These are phyloP conservation scores for Lactarius hengduanensis DNA, from an alignment of 768 basidiomycete genomes.

Conservation along the genomic window DNA sequence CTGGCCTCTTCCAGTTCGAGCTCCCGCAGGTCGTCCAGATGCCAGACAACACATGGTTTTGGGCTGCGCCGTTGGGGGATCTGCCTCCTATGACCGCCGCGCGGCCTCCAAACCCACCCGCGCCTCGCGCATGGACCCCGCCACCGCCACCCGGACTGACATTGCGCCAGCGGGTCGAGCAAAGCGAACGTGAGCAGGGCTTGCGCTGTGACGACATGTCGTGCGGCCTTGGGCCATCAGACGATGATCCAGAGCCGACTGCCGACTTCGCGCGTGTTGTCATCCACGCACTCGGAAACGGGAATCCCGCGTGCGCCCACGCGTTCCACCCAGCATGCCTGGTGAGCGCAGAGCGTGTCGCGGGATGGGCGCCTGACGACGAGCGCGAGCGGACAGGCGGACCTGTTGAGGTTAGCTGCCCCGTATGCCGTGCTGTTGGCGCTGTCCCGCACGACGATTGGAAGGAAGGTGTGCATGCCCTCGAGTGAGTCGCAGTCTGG, in stretches of 20 bases:
- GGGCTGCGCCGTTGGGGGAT: constrained; percentile 18
- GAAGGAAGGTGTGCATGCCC: constrained; percentile 45
- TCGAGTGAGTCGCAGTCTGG: constrained; percentile 19
- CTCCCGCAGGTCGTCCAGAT: constrained; percentile 21
- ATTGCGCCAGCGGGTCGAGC: constrained; percentile 70
- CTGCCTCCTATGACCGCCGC: not conserved
- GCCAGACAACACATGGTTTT: constrained; percentile 22
- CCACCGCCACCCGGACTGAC: constrained; percentile 68
- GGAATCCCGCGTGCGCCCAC: constrained; percentile 53
- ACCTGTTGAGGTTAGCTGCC: constrained; percentile 67
- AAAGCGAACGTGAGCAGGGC: constrained; percentile 68
- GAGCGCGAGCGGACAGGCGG: constrained; percentile 37
- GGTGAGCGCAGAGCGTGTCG: constrained; percentile 63
- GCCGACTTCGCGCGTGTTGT: constrained; percentile 39
- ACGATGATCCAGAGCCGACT: constrained; percentile 58
- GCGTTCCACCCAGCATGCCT: constrained; percentile 71
- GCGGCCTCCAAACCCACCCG: constrained; percentile 33
- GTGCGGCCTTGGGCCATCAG: constrained; percentile 73
- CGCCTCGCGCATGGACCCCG: constrained; percentile 51
- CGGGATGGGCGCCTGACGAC: constrained; percentile 51
- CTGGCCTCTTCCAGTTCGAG: constrained; percentile 25
- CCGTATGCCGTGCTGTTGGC: constrained; percentile 67
- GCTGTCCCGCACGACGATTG: constrained; percentile 59
- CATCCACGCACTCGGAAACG: constrained; percentile 36
- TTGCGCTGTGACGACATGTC: constrained; percentile 69